phyloP scores from a whole-genome alignment of 805 yeast genomes.

The Lipomyces spencermartinsiae region DNA sequence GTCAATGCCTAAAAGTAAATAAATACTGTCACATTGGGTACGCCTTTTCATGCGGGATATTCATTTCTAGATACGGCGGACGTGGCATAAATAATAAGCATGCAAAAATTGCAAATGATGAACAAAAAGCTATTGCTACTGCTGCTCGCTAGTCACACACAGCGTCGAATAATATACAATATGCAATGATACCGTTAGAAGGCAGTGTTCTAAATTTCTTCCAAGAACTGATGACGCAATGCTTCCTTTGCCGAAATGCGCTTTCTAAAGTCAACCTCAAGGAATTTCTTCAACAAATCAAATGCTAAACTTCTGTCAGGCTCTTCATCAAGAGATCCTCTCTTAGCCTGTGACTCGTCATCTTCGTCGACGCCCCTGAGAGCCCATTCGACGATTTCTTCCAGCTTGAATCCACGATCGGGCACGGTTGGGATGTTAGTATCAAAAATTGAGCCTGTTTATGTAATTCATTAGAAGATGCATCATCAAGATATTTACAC shows the following conservation, averaged over 20 bases:
- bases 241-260: slow-evolving; percentile 71
- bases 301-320: slow-evolving; percentile 42
- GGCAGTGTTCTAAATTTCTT: background rate
- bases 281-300: slow-evolving; percentile 58
- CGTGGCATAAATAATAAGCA: background rate
- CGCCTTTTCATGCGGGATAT: background rate
- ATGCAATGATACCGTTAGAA: background rate
- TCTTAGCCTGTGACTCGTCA: slow-evolving; percentile 7
- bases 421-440: slow-evolving; percentile 61
- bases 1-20: slow-evolving; percentile 31
- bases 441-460: slow-evolving; percentile 68
- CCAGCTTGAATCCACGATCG: slow-evolving; percentile 51
- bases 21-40: slow-evolving; percentile 11
- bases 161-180: background rate
- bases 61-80: background rate
- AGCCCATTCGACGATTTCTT: slow-evolving; percentile 53
- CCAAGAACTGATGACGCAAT: slow-evolving; percentile 46
- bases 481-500: background rate
- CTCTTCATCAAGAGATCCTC: slow-evolving; percentile 9
- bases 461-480: background rate
- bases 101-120: background rate
- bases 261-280: slow-evolving; percentile 69
- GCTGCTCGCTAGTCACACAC: background rate
- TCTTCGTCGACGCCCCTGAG: slow-evolving; percentile 21
- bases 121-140: background rate